phyloP scores from a whole-genome alignment of 108 stramenopile genomes.

The Cyclotella sp. region DNA sequence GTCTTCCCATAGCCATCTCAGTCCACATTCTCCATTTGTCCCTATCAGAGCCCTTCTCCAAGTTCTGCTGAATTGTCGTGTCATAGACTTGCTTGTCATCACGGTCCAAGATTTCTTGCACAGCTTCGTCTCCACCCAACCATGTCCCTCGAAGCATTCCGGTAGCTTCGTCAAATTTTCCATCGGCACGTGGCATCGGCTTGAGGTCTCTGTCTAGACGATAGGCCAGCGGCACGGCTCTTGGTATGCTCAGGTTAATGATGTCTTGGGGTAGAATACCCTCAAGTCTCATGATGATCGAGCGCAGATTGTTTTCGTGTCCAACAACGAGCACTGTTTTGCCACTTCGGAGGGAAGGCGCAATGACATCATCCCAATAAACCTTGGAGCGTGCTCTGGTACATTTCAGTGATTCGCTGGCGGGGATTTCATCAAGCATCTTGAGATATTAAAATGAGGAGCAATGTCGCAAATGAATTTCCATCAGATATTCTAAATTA shows the following conservation, averaged over 20 bases:
- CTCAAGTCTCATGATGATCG: slow-evolving; percentile 94
- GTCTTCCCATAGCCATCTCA: slow-evolving; percentile 49
- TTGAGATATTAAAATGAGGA: too few relatives aligned
- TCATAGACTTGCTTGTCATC: slow-evolving; percentile 88
- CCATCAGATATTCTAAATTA: too few relatives aligned
- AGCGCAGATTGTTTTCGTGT: slow-evolving; percentile 96
- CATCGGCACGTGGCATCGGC: slow-evolving; percentile 73
- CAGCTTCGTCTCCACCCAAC: slow-evolving; percentile 83
- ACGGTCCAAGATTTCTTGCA: slow-evolving; percentile 73
- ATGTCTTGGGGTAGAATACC: slow-evolving; percentile 90
- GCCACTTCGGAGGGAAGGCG: slow-evolving; percentile 78
- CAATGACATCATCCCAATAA: slow-evolving; percentile 91
- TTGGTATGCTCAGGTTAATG: slow-evolving; percentile 88
- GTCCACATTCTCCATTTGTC: slow-evolving; percentile 75
- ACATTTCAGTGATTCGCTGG: slow-evolving; percentile 83
- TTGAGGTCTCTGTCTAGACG: slow-evolving; percentile 82
- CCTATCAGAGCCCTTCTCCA: slow-evolving; percentile 61
- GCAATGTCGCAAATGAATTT: too few relatives aligned
- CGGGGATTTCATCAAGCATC: slow-evolving; percentile 72
- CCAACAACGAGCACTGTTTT: slow-evolving; percentile 95
- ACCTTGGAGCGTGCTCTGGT: slow-evolving; percentile 86
- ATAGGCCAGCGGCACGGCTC: slow-evolving; percentile 91
- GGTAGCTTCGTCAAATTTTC: slow-evolving; percentile 81
- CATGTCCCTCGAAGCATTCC: slow-evolving; percentile 81
- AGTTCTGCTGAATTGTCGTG: slow-evolving; percentile 65